Evolutionary conservation across 257 asterid species (phyloP), one percentile per base, ranked within the genome.

Genomic region (Schizonepeta tenuifolia): DNA sequence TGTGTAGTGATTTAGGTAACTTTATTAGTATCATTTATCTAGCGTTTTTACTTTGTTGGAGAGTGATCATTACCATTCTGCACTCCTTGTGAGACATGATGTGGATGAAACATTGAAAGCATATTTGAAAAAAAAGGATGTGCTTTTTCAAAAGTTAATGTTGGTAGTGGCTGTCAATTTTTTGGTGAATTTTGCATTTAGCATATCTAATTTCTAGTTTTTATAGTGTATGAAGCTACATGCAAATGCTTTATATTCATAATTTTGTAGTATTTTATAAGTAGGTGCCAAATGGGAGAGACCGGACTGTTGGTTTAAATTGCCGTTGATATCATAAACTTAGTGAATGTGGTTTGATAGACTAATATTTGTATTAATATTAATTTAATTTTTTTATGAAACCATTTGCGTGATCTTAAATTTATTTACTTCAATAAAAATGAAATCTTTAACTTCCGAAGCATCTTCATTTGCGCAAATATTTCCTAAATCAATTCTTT

Each of bases 21-120:
- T 63, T 62, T 49, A 59, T 72, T 36, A n/a, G n/a, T n/a, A 36
- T 38, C 69, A 49, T 75, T 36, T 14, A 11, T 20, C 9, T 17
- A 15, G 56, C n/a, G 58, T 55, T 44, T 57, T 49, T 66, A 47
- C 70, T 58, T 59, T 58, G 43, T 58, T 67, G 38, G 64, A 22
- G 28, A 28, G 50, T 75, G 72, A 76, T 76, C 24, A 69, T 76
- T 62, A 41, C 60, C 47, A 0, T 38, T 56, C 51, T 41, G 63
- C 78, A 66, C 74, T 74, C 68, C 57, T 50, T n/a, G 57, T 17
- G 59, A 40, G 79, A 68, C 65, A 69, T 61, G 75, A 76, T 71
- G 28, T 76, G 71, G 35, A 68, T 24, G 3, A 47, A 47, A 58
- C 67, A 43, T 66, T 53, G n/a, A 66, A 65, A 74, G 78, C 63